Base-by-base conservation (phyloP, 306 rosid species). In the Elaeagnus macrophylla region DNA sequence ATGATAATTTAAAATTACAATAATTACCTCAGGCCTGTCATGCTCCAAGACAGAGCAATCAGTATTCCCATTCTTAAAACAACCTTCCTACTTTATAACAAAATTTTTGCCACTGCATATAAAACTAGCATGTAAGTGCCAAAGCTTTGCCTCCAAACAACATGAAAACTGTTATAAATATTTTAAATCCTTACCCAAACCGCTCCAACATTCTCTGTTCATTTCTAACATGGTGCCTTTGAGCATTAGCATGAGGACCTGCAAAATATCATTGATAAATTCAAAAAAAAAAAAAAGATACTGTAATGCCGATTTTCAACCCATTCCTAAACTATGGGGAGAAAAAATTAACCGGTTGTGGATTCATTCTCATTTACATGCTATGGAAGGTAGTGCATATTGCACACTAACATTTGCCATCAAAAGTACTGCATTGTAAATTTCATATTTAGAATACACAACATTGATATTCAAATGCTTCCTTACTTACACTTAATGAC, bases 21-120 rank as follows among this genome's bases (percentile, higher is more conserved):
- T 49, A 52, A 57, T 64, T 81, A 89, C 97, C 97, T 89, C 97
- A 12, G 97, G 97, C 41, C 89, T 80, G 48, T 85, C 97, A 62
- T 89, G 88, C 67, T 84, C 83, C 45, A 84, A 72, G 60, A 81
- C 94, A 72, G 81, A 81, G 64, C 88, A 84, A 54, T 77, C 81
- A 20, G 65, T 59, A 65, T 54, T 59, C 55, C 71, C 83, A 56
- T 64, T 66, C 64, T 67, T 76, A 54, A 79, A 52, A 58, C 75
- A 72, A 17, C 81, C 81, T 66, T 79, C 83, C 39, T 69, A 76
- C 56, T 77, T 84, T 54, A 84, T 84, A 57, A 84, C 60, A 38
- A 61, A 84, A 56, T 59, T 74, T 69, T 67, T 74, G 42, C 94
- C 94, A 65, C 94, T 84, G 75, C 55, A 70, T 66, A 60, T 62